Conservation (phyloP, 345 rosid species). For the Hypericum perforatum region DNA sequence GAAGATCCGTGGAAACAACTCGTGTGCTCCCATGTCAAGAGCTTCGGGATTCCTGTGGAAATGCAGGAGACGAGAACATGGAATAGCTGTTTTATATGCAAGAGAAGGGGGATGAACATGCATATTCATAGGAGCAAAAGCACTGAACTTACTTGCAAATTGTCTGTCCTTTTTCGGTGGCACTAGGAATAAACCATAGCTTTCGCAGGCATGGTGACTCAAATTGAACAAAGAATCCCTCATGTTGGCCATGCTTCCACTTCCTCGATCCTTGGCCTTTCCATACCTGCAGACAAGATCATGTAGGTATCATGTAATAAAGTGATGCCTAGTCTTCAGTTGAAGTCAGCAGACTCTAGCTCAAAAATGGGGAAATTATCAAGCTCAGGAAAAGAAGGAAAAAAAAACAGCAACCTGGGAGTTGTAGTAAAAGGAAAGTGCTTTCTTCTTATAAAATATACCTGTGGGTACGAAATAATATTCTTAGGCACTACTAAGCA, state of each 20-base stretch:
- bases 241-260: slow-evolving; percentile 85
- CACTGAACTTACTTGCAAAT: slow-evolving; percentile 58
- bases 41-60: slow-evolving; percentile 73
- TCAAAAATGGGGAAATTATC: too few relatives aligned
- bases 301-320: too few relatives aligned
- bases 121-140: not conserved
- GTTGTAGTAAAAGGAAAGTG: too few relatives aligned
- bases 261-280: slow-evolving; percentile 98
- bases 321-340: too few relatives aligned
- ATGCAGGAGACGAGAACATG: not conserved
- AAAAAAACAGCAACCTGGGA: too few relatives aligned
- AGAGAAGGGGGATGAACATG: not conserved
- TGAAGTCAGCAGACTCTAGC: too few relatives aligned
- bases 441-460: slow-evolving; percentile 11
- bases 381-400: too few relatives aligned
- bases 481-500: slow-evolving; percentile 75
- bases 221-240: slow-evolving; percentile 90
- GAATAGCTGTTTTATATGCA: not conserved
- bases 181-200: slow-evolving; percentile 83
- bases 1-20: slow-evolving; percentile 79
- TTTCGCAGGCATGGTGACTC: slow-evolving; percentile 63
- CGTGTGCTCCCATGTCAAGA: slow-evolving; percentile 64
- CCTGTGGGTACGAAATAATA: slow-evolving; percentile 92
- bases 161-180: slow-evolving; percentile 65
- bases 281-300: slow-evolving; percentile 52